Base-by-base conservation (phyloP, 768 basidiomycete genomes). In the Rhizopogon vesiculosus region DNA sequence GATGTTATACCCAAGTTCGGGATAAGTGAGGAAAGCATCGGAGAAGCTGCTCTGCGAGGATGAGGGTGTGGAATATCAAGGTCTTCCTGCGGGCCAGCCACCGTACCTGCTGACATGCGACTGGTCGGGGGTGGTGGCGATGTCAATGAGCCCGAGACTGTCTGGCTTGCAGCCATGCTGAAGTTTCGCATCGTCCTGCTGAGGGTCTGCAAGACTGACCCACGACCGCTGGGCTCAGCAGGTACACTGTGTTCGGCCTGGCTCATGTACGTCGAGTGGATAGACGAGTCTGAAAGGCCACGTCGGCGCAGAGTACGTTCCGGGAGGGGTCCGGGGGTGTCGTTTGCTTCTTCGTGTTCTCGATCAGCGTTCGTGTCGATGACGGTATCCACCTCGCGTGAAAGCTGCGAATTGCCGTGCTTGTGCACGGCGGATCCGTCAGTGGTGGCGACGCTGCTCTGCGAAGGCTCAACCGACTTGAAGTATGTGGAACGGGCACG, bases 211-310 rank as follows among this genome's bases (percentile, higher is more conserved):
- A 85, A 72, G 49, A 86, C 80, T 1, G 82, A 80, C 31, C 63
- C 65, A 43, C 22, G 28, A 5, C 19, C 18, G 15, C 35, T 25
- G 38, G 43, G 49, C 40, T 49, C 58, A 41, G 16, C 42, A 45
- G 53, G 45, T 42, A 44, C 38, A 56, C 53, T 22, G 31, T 74
- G 71, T n/a, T 75, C 76, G 5, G 69, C 74, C 46, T 88, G 81
- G 53, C 72, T 77, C 57, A 84, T 73, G 71, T 90, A 96, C 0
- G 91, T 91, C 4, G 91, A 88, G 58, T 86, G 90, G 57, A 98
- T 93, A 2, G 92, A 95, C 1, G 93, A 95, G 67, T 98, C 96
- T 2, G 91, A 93, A 49, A 97, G 70, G 2, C 93, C 93, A 53
- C 95, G 81, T 29, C 87, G 80, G 40, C 84, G 82, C 7, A 94